Percentiles rank a stretch among this genome's conserved stretches.
Evolutionary conservation across 176 grass and related monocot genomes (phyloP).

Genomic region (Oryza rufipogon): DNA sequence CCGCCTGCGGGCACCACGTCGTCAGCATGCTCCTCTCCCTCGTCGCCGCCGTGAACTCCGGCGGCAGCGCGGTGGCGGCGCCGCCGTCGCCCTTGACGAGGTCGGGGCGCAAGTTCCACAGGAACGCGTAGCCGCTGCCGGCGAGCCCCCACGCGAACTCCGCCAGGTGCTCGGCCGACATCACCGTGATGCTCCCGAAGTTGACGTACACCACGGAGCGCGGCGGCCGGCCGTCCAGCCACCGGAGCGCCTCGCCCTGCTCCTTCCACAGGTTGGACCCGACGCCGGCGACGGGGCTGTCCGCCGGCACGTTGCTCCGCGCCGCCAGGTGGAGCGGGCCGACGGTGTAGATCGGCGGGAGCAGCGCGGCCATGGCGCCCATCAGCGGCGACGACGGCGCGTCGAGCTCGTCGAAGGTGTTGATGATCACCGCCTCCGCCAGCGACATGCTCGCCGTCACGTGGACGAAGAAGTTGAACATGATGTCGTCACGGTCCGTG

Average conservation of each 20-base stretch:
- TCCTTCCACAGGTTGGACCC: conserved; percentile 55
- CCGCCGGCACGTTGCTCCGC: conserved; percentile 16
- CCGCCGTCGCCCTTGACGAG: conserved; percentile 38
- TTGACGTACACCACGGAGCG: conserved; percentile 61
- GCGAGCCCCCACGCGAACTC: conserved; percentile 67
- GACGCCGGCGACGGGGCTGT: conserved; percentile 20
- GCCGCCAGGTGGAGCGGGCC: conserved; percentile 42
- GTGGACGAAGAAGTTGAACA: conserved; percentile 59
- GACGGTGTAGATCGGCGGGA: conserved; percentile 24
- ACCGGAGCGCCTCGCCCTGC: conserved; percentile 24
- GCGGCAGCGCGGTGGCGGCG: conserved; percentile 13
- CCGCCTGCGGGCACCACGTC: conserved; percentile 56
- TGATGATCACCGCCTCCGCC: conserved; percentile 40
- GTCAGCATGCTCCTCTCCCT: conserved; percentile 32
- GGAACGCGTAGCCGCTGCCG: conserved; percentile 43
- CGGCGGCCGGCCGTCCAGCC: conserved; percentile 33
- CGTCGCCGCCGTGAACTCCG: conserved; percentile 26
- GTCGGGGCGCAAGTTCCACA: conserved; percentile 58
- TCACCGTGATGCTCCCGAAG: conserved; percentile 62
- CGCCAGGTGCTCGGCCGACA: conserved; percentile 43
- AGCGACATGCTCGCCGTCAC: conserved; percentile 32
- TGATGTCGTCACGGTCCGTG: conserved; percentile 42
- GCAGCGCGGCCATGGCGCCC: neutral
- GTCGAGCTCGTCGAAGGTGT: conserved; percentile 58
- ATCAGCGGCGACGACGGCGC: neutral